These are phyloP conservation scores for Panaeolus papilionaceus DNA, from an alignment of 768 basidiomycete species.

Conservation along the genomic window DNA sequence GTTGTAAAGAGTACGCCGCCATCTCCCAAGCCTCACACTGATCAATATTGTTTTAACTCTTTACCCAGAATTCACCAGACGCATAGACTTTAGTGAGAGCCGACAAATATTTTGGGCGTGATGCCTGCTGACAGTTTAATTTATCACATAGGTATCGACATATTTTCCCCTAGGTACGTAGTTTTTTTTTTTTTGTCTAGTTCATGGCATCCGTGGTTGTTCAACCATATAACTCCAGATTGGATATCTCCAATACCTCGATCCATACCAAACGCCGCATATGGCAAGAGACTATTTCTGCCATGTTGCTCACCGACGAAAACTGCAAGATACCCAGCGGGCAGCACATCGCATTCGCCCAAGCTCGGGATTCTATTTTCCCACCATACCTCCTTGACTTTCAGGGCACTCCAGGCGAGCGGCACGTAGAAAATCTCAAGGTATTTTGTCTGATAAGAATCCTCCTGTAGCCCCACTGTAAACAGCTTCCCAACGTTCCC, in stretches of 20 bases:
- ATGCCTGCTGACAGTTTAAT: neutral
- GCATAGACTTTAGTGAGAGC: constrained; percentile 76
- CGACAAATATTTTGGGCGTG: neutral
- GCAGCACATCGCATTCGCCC: constrained; percentile 64
- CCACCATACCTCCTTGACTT: constrained; percentile 78
- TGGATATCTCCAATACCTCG: constrained; percentile 63
- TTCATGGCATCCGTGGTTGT: neutral
- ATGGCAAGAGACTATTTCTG: constrained; percentile 80
- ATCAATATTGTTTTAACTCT: constrained; percentile 11
- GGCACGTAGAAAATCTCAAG: constrained; percentile 83
- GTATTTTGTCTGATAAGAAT: constrained; percentile 36
- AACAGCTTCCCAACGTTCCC: constrained; percentile 29
- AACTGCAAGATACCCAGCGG: constrained; percentile 63
- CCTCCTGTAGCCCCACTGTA: neutral
- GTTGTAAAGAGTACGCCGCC: constrained; percentile 63
- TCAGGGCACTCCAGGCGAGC: constrained; percentile 64
- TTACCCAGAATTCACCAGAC: constrained; percentile 56
- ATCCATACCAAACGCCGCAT: constrained; percentile 72
- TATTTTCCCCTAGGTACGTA: constrained; percentile 76
- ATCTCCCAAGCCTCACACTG: neutral
- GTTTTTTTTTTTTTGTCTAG: neutral
- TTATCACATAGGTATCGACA: constrained; percentile 64
- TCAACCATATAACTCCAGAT: constrained; percentile 37
- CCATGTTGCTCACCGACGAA: constrained; percentile 65
- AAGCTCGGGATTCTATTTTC: constrained; percentile 60